phyloP scores from a whole-genome alignment of 2,329 filamentous ascomycete genomes.

The Dothidotthia symphoricarpi region DNA sequence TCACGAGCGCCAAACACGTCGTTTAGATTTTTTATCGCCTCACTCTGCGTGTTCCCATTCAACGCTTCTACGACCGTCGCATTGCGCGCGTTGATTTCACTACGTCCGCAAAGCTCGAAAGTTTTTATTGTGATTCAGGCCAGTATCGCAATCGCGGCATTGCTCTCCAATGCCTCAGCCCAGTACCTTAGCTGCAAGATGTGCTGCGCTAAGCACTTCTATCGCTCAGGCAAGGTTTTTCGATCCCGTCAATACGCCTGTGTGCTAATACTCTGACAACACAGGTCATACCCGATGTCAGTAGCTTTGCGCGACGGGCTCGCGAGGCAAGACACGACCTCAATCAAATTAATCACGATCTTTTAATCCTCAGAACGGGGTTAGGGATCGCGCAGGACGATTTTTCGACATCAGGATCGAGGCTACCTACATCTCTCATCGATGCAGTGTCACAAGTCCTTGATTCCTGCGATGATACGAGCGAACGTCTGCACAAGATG shows the following conservation, averaged over 20 bases:
- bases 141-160: background rate
- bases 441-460: slow-evolving; percentile 31
- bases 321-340: slow-evolving; percentile 36
- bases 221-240: slow-evolving; percentile 29
- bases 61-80: background rate
- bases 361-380: slow-evolving; percentile 33
- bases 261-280: background rate
- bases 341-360: slow-evolving; percentile 31
- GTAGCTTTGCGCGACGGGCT: slow-evolving; percentile 31
- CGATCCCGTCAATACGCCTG: background rate
- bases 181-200: slow-evolving; percentile 35
- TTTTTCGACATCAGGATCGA: slow-evolving; percentile 20
- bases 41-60: no score
- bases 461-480: slow-evolving; percentile 29
- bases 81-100: background rate
- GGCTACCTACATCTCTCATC: slow-evolving; percentile 22
- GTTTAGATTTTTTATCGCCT: no score
- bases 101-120: background rate
- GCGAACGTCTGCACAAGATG: slow-evolving; percentile 29
- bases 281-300: slow-evolving; percentile 32
- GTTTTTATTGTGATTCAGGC: background rate
- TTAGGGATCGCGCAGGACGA: slow-evolving; percentile 36
- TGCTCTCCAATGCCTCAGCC: slow-evolving; percentile 22
- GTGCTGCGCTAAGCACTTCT: slow-evolving; percentile 32
- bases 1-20: no score